Evolutionary conservation across 805 yeast species (phyloP).

Genomic region (fission yeast (Schizosaccharomyces pombe)): DNA sequence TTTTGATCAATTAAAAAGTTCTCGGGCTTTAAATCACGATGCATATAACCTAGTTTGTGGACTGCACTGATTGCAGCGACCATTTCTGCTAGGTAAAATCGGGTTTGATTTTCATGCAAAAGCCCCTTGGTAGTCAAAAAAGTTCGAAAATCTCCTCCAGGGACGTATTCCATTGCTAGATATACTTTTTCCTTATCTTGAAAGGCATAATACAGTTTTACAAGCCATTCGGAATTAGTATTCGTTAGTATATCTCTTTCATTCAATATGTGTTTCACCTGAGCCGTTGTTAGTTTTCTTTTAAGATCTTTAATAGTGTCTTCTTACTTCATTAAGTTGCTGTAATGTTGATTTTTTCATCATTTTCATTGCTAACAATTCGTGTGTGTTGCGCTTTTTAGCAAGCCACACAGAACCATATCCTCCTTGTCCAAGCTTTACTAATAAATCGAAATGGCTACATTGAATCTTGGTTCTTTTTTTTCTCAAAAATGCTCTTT

Average conservation of each 20-base stretch:
- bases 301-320: too few species aligned
- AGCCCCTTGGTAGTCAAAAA: slow-evolving; percentile 78
- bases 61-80: slow-evolving; percentile 80
- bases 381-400: slow-evolving; percentile 75
- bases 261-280: slow-evolving; percentile 75
- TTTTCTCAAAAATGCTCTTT: slow-evolving; percentile 61
- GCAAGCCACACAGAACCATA: slow-evolving; percentile 94
- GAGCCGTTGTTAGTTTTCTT: too few species aligned
- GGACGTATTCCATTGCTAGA: slow-evolving; percentile 95
- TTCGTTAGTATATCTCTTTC: slow-evolving; percentile 91
- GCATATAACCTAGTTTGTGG: slow-evolving; percentile 87
- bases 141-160: slow-evolving; percentile 96
- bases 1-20: slow-evolving; percentile 70
- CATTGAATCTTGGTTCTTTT: slow-evolving; percentile 79
- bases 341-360: slow-evolving; percentile 66
- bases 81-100: slow-evolving; percentile 91
- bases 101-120: slow-evolving; percentile 77
- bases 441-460: slow-evolving; percentile 84
- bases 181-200: slow-evolving; percentile 78
- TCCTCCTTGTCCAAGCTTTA: slow-evolving; percentile 98
- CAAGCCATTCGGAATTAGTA: slow-evolving; percentile 87
- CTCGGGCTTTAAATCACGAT: slow-evolving; percentile 89
- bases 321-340: slow-evolving; percentile 48
- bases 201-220: slow-evolving; percentile 77
- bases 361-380: slow-evolving; percentile 83